Base-by-base conservation (phyloP, 2,329 filamentous ascomycete genomes). In the Aureobasidium sp. region DNA sequence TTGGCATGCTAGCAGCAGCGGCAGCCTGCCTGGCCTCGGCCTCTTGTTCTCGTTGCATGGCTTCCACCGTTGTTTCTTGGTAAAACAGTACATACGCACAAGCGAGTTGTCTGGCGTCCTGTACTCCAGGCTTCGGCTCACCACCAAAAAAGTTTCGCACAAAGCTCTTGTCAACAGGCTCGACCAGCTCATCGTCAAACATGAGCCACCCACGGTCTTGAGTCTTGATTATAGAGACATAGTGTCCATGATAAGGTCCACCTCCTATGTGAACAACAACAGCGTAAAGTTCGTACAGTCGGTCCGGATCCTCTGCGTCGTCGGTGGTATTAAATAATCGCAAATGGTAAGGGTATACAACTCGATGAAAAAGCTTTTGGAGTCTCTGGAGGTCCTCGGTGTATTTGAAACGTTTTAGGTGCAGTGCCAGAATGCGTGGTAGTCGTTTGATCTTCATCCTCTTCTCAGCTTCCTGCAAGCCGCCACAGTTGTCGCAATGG, bases 1-100 rank as follows among this genome's bases (percentile, higher is more conserved):
- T 66, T 12, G 79, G 73, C 48, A 84, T 76, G 66, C 79, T 29
- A 70, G 74, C 47, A 67, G 65, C 68, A n/a, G 71, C 69, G 29
- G 73, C 74, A 12, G 73, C 72, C 12, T 73, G 72, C 41, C 81
- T 75, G 12, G 87, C 87, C 72, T 96, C 91, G 51, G 85, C 87
- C 69, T 95, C 91, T 72, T 95, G 89, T 74, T 97, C 92, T 62
- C 86, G 87, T 69, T 84, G 78, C 69, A 88, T 81, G 1, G 84
- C 84, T 70, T 88, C 86, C 29, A 86, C 72, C 0, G 85, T 88
- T 1, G 86, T 97, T 75, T 99, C 93, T 73, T 97, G 94, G 76
- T 99, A 99, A 74, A 99, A 99, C 11, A 99, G 79, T 17, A 99
- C 92, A 70, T 99, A 99, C 34, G 94, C 94, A 69, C 92, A 97